Base-by-base conservation (phyloP, 306 rosid species). In the Rosa lucieae region DNA sequence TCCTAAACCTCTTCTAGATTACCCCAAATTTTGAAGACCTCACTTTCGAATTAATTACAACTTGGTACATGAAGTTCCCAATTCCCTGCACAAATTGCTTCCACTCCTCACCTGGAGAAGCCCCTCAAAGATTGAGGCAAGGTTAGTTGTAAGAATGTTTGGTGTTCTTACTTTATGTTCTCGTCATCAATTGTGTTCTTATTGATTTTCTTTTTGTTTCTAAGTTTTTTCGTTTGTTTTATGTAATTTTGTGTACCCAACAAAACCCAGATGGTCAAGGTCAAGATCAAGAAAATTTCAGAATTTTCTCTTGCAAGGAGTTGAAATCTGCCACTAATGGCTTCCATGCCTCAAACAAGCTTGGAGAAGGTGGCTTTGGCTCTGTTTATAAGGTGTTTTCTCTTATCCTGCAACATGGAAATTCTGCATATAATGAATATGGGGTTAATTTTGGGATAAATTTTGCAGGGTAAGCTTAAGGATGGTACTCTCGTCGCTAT, bases 341-440 rank as follows among this genome's bases (percentile, higher is more conserved):
- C 48, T 95, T 93, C 75, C 83, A 76, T 66, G 67, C 86, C 53
- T 79, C 94, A 4, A 74, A 82, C 35, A 91, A 90, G 81, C 13
- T 95, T 44, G 99, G 99, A 56, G 87, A 91, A 83, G 99, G 99
- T 8, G 97, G 97, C 43, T 95, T 93, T 70, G 99, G 97, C 72
- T 44, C 76, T 72, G 99, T 95, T 52, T 93, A 85, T 52, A 91
- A 91, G 99, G 99, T 93, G 69, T 72, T 46, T 58, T 42, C 15
- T 15, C 55, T 63, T 43, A 21, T 37, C 46, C 72, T 62, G 7
- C 11, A 80, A 47, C 53, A 65, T 18, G 12, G 37, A 37, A 72
- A 35, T 48, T 73, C 76, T 56, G 23, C 51, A 35, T 18, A 10
- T 58, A 59, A 9, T 55, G 53, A 68, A 8, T 32, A 2, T 18